These are phyloP conservation scores for Neurospora sp. DNA, from an alignment of 495 filamentous ascomycete genomes.

Conservation along the genomic window DNA sequence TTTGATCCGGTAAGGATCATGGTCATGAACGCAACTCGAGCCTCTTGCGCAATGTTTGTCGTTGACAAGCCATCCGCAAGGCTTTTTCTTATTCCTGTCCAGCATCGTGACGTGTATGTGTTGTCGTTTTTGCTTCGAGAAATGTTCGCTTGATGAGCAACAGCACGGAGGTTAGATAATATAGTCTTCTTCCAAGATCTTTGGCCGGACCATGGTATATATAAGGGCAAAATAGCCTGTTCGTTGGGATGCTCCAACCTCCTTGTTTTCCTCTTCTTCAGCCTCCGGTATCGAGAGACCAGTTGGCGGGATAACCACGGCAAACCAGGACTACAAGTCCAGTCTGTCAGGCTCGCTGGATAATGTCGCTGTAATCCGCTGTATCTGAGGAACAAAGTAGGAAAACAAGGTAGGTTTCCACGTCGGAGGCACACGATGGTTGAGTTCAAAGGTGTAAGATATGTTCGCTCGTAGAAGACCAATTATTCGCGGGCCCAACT, in stretches of 20 bases:
- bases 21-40: background rate
- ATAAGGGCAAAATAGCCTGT: background rate
- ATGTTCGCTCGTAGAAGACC: background rate
- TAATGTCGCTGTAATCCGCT: background rate
- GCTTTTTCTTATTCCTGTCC: background rate
- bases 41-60: background rate
- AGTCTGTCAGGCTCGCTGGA: background rate
- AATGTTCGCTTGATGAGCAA: background rate
- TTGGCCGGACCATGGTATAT: background rate
- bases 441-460: background rate
- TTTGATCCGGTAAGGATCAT: background rate
- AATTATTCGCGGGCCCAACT: background rate
- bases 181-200: background rate
- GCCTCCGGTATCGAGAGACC: background rate
- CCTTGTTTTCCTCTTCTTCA: background rate
- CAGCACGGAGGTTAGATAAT: background rate
- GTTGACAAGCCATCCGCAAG: constrained; percentile 1
- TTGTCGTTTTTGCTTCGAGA: background rate
- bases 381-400: background rate
- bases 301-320: background rate
- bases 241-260: background rate
- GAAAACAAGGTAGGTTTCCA: background rate
- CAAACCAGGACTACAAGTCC: background rate
- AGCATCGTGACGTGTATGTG: background rate
- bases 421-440: background rate